Evolutionary conservation across 306 rosid genomes (phyloP), one percentile per base, ranked within the genome.

Genomic region (Inga oerstediana): DNA sequence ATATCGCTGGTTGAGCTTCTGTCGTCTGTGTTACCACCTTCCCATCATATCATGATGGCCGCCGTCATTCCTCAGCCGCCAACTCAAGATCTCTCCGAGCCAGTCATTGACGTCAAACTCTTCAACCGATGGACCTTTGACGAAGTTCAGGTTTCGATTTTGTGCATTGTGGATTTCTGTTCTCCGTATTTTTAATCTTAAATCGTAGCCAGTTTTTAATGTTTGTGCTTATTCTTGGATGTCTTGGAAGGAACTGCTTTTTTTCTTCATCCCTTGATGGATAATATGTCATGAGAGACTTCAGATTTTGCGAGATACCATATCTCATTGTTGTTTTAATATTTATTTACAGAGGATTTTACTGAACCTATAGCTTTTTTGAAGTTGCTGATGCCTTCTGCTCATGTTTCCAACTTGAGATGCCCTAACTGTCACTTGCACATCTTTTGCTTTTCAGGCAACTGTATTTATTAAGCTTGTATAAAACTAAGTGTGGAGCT

Each of bases 61-160:
- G 68, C 7, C n/a, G 81, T 43, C 19, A 85, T 72, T 62, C 75
- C 37, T 59, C 71, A 37, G 10, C 51, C 3, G 1, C n/a, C 13
- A 1, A 22, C 2, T 45, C 84, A 41, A 9, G 85, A 76, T 1
- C 41, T 24, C 54, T 68, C 46, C 24, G 56, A 66, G 22, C 27
- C 66, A 10, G 44, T n/a, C 37, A 41, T 44, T 39, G 84, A 85
- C 35, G 88, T 85, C 62, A 81, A 81, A 80, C 88, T 85, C 85
- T 85, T 85, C 75, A 81, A 85, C 44, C 82, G 85, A 13, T 85
- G 82, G 88, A 76, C 79, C 71, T 81, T 71, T 6, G 85, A 76
- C 16, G 88, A 85, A n/a, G 82, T 76, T 34, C 79, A 61, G 82
- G 85, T 85, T 77, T 51, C 4, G 19, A 15, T 27, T 48, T 46